Percentiles rank a stretch among this genome's conserved stretches.
These are phyloP conservation scores for Colletotrichum karsti DNA, from an alignment of 2,329 filamentous ascomycete genomes.

Conservation along the genomic window DNA sequence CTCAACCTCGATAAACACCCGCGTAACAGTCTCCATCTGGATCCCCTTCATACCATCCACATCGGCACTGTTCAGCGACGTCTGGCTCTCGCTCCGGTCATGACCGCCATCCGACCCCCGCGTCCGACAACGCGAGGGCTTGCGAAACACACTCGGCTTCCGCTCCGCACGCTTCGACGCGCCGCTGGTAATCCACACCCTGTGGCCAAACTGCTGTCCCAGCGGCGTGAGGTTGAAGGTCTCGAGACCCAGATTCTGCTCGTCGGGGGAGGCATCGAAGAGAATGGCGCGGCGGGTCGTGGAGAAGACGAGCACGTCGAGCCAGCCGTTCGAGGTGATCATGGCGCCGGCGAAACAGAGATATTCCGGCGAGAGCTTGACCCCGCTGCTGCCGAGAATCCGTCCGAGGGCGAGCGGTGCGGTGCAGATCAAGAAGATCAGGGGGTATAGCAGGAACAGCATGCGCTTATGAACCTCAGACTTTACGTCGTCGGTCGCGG, in stretches of 20 bases:
- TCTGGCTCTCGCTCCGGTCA: conserved; percentile 15
- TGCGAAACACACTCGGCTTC: background rate
- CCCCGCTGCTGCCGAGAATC: conserved; percentile 62
- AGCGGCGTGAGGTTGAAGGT: conserved; percentile 5
- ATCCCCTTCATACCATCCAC: conserved; percentile 36
- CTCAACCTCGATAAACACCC: conserved; percentile 46
- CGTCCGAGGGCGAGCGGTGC: conserved; percentile 67
- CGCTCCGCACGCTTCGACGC: background rate
- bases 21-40: conserved; percentile 54
- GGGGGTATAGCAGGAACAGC: conserved; percentile 65
- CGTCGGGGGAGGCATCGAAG: conserved; percentile 23
- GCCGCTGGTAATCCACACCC: conserved; percentile 8
- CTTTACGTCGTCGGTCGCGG: background rate
- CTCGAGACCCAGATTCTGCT: conserved; percentile 11
- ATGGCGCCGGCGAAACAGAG: conserved; percentile 61
- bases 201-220: conserved; percentile 12
- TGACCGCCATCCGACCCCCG: background rate
- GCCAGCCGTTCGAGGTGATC: conserved; percentile 56
- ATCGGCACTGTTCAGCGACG: background rate
- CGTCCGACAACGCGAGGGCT: background rate
- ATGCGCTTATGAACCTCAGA: conserved; percentile 4
- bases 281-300: conserved; percentile 47
- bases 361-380: conserved; percentile 53
- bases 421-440: conserved; percentile 70
- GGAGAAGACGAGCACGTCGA: conserved; percentile 50